A percentile compares a stretch with the other conserved stretches of the same genome.
These are phyloP conservation scores for Mortierella sp. DNA, from an alignment of 371 early-diverging fungal species.

Conservation along the genomic window DNA sequence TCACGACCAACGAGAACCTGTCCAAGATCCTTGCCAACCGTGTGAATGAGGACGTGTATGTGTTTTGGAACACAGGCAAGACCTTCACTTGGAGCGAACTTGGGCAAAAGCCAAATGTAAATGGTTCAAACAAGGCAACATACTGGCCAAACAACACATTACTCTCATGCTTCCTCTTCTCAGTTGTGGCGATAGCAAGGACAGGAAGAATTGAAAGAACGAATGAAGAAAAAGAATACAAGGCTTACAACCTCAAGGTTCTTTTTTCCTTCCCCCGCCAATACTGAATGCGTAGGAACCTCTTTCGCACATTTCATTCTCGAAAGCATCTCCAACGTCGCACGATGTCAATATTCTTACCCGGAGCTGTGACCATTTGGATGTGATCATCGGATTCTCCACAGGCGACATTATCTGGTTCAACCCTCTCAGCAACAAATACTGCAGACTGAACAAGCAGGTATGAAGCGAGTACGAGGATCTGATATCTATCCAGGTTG, in stretches of 20 bases:
- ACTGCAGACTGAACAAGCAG: constrained; percentile 75
- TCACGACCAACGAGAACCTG: constrained; percentile 83
- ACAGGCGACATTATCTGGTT: constrained; percentile 91
- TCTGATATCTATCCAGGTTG: background rate
- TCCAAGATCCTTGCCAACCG: constrained; percentile 78
- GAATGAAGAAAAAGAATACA: no score
- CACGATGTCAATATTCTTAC: constrained; percentile 87
- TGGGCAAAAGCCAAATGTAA: constrained; percentile 69
- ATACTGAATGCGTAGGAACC: constrained; percentile 69
- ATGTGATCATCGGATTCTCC: constrained; percentile 84
- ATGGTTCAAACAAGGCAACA: background rate
- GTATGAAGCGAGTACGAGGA: constrained; percentile 32
- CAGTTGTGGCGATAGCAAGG: no score
- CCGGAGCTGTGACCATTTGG: constrained; percentile 70
- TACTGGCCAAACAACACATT: background rate
- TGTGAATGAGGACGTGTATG: constrained; percentile 75
- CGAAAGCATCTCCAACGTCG: constrained; percentile 81
- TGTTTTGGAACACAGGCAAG: constrained; percentile 86
- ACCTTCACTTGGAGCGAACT: constrained; percentile 86
- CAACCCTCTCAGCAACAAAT: constrained; percentile 82
- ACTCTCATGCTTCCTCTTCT: background rate
- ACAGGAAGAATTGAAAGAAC: no score
- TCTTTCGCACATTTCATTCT: constrained; percentile 79
- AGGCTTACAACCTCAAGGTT: no score
- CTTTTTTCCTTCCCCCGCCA: background rate